Percentiles rank a stretch among this genome's conserved stretches.
These are phyloP conservation scores for Stentor roeselii DNA, from an alignment of 73 alveolate species.

Conservation along the genomic window DNA sequence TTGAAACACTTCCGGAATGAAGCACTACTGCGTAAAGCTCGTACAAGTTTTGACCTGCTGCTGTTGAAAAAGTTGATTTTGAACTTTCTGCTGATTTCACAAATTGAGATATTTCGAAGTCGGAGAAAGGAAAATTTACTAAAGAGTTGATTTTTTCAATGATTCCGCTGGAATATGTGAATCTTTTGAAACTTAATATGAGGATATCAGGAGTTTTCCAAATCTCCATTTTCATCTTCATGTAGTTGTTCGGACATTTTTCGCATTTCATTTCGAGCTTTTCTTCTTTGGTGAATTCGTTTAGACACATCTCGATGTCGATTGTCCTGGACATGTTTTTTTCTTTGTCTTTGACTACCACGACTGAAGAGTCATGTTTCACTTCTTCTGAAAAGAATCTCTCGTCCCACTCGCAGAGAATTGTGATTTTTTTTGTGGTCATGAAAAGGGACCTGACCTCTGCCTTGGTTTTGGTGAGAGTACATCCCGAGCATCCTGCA, in stretches of 20 bases:
- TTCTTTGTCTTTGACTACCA: constrained; percentile 7
- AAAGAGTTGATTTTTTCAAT: constrained; percentile 66
- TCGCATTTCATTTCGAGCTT: constrained; percentile 27
- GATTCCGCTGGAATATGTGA: constrained; percentile 56
- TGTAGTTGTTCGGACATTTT: constrained; percentile 27
- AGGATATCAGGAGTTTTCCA: constrained; percentile 66
- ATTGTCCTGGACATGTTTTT: neutral
- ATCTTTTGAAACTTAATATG: constrained; percentile 67
- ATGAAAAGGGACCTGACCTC: neutral
- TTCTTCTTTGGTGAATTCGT: constrained; percentile 42
- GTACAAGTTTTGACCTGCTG: constrained; percentile 32
- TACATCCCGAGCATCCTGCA: constrained; percentile 18
- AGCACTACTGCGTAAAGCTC: constrained; percentile 73
- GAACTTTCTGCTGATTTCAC: constrained; percentile 7
- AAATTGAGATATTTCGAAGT: constrained; percentile 44
- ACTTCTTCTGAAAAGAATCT: neutral
- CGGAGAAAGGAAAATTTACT: constrained; percentile 61
- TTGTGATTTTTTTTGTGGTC: neutral
- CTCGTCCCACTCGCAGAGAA: constrained; percentile 11
- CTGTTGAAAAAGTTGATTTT: neutral
- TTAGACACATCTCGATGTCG: constrained; percentile 32
- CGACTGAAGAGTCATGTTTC: neutral
- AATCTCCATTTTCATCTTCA: constrained; percentile 32
- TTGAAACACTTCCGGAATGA: constrained; percentile 51
- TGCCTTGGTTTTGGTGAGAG: neutral